A percentile compares a stretch with the other conserved stretches of the same genome.
Evolutionary conservation across 1,284 basidiomycete species (phyloP).

Genomic region (Filobasidium uniguttulatum): DNA sequence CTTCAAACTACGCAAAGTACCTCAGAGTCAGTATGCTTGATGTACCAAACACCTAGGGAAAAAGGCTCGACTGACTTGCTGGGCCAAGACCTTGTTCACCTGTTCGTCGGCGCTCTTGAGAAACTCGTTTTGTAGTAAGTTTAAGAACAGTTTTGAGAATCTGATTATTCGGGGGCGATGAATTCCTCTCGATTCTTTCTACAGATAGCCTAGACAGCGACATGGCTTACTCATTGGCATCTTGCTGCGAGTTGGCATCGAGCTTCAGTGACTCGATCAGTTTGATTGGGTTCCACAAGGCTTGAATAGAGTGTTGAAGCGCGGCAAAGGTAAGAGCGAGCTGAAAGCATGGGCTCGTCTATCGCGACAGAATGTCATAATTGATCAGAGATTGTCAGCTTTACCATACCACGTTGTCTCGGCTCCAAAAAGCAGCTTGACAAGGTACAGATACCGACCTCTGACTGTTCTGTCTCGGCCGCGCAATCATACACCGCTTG

Average conservation of each 20-base stretch:
- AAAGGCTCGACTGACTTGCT: conserved; percentile 44
- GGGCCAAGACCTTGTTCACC: conserved; percentile 51
- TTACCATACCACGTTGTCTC: conserved; percentile 41
- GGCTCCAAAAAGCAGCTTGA: neutral
- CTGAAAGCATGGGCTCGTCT: conserved; percentile 36
- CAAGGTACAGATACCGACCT: neutral
- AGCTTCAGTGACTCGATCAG: conserved; percentile 69
- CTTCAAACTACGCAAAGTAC: conserved; percentile 56
- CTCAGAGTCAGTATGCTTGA: neutral
- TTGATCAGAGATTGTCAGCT: conserved; percentile 48
- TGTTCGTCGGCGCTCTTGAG: conserved; percentile 52
- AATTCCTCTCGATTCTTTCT: neutral
- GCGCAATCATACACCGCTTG: conserved; percentile 46
- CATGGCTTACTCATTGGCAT: conserved; percentile 72
- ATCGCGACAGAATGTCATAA: conserved; percentile 30
- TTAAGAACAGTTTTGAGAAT: conserved; percentile 87
- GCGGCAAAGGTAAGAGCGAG: conserved; percentile 51
- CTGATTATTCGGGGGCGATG: conserved; percentile 38
- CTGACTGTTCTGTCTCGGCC: conserved; percentile 41
- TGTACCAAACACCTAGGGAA: neutral
- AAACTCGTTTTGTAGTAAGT: conserved; percentile 69
- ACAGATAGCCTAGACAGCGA: no score
- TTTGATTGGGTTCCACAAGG: conserved; percentile 63
- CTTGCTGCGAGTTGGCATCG: conserved; percentile 70
- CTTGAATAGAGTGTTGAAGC: conserved; percentile 55